Evolutionary conservation across 495 filamentous ascomycete species (phyloP), one percentile per base, ranked within the genome.

Genomic region (Xanthoparmelia taractica): DNA sequence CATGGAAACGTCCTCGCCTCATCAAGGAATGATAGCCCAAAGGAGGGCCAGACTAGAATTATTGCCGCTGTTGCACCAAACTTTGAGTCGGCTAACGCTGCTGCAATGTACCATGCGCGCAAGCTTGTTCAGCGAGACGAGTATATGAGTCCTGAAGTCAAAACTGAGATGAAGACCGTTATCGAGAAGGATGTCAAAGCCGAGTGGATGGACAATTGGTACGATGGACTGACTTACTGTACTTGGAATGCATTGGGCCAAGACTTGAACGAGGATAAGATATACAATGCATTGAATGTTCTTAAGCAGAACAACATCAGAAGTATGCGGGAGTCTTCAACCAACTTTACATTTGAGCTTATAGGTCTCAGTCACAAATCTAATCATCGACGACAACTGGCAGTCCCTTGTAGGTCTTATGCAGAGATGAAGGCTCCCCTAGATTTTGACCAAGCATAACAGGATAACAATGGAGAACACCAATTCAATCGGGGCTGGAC

Each of bases 351-450:
- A 52, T n/a, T 33, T 37, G 1, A 61, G 36, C 54, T 65, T 54
- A 67, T 40, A 57, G n/a, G 37, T 10, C 23, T 13, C 15, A 76
- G 79, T 97, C 47, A 84, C 84, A 5, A 91, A 85, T 65, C 75
- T 97, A 2, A 96, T 96, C 63, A 94, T 97, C 60, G 93, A 97
- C 67, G 94, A 98, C 70, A 96, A 96, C 68, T 98, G 94, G 94
- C 94, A 98, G 73, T 82, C 87, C 25, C 78, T 96, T 48, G 71
- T 70, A 63, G n/a, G 56, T 67, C 20, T n/a, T 17, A n/a, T 3
- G n/a, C 18, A 33, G 13, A 29, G 15, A 27, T 52, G 17, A 38
- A 31, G 0, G 23, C 6, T 41, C 11, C n/a, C 7, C 27, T 40
- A 20, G n/a, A 34, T 55, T 79, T 54, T 58, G 66, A 61, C 50